Evolutionary conservation across 2,329 filamentous ascomycete genomes (phyloP).

Genomic region (Chalaropsis ovoidea): DNA sequence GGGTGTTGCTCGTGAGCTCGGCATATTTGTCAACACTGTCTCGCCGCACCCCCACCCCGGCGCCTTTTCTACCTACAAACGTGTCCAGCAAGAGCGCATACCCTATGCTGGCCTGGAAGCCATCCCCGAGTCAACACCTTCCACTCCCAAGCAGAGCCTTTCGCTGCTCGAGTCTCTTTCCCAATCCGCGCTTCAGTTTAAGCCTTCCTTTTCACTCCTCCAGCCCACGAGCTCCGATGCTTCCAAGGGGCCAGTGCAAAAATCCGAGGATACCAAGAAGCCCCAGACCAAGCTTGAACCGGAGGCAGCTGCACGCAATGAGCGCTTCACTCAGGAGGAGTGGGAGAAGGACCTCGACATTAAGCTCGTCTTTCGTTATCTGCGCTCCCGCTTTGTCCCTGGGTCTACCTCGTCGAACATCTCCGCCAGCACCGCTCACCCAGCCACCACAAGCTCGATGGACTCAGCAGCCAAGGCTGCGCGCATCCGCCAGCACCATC

Average conservation of each 20-base stretch:
- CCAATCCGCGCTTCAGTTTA: slow-evolving; percentile 23
- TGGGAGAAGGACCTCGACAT: slow-evolving; percentile 92
- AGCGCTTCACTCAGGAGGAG: slow-evolving; percentile 58
- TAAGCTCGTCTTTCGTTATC: slow-evolving; percentile 81
- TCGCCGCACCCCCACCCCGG: slow-evolving; percentile 64
- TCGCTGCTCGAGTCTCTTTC: slow-evolving; percentile 18
- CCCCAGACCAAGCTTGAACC: not conserved
- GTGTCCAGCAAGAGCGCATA: slow-evolving; percentile 52
- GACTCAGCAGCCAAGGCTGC: slow-evolving; percentile 68
- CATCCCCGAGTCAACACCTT: slow-evolving; percentile 43
- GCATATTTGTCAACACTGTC: slow-evolving; percentile 69
- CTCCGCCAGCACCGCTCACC: slow-evolving; percentile 38
- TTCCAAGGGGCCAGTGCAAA: not conserved
- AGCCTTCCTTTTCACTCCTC: slow-evolving; percentile 27
- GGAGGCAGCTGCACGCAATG: slow-evolving; percentile 15
- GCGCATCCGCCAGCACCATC: slow-evolving; percentile 79
- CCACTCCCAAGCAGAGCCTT: slow-evolving; percentile 27
- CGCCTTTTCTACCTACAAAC: slow-evolving; percentile 73
- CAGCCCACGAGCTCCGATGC: slow-evolving; percentile 30
- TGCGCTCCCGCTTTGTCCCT: slow-evolving; percentile 57
- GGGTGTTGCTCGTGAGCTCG: slow-evolving; percentile 76
- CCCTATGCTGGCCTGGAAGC: slow-evolving; percentile 71
- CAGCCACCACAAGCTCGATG: slow-evolving; percentile 44
- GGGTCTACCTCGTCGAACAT: slow-evolving; percentile 40
- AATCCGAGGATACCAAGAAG: not conserved